Base-by-base conservation (phyloP, 2,329 filamentous ascomycete genomes). In the Pezicula rhizophila region DNA sequence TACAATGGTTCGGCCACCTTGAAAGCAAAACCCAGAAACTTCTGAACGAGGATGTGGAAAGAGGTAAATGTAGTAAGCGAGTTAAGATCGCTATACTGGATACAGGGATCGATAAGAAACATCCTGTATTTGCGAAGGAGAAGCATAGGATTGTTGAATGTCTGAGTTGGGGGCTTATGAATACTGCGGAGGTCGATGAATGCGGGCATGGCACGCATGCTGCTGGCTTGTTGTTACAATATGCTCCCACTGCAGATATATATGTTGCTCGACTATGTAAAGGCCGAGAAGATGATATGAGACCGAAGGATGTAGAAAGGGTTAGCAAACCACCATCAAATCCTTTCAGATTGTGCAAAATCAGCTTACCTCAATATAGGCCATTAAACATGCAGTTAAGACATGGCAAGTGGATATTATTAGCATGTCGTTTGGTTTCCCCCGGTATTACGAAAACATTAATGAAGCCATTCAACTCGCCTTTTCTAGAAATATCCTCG, bases 181-280 rank as follows among this genome's bases (percentile, higher is more conserved):
- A 5, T 23, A 23, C 4, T 4, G 23, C 23, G 23, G 23, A 23
- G 6, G 23, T 23, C 6, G 23, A 23, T 23, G 55, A 61, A 15
- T 57, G 54, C 49, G 61, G 61, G 33, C 62, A 65, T 40, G 63
- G 63, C 34, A 65, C 61, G 48, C 60, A 64, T 57, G 54, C 56
- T 53, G 55, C 58, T 39, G 60, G 56, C 18, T 53, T 65, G 11
- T 44, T 65, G n/a, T 53, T 60, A 28, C 57, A 57, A 47, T 51
- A 62, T 50, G 63, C 61, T 17, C 47, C 60, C 15, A 49, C 53
- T 43, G 59, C 62, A 50, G 59, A 65, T 47, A 59, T 65, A 37
- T 64, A 64, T 51, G 49, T 65, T 45, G 61, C 60, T 43, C 55
- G 50, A 49, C 52, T 23, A 23, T 23, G 23, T 23, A 23, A 23